Evolutionary conservation across 2,329 filamentous ascomycete genomes (phyloP).

Genomic region (Escovopsis sp.): DNA sequence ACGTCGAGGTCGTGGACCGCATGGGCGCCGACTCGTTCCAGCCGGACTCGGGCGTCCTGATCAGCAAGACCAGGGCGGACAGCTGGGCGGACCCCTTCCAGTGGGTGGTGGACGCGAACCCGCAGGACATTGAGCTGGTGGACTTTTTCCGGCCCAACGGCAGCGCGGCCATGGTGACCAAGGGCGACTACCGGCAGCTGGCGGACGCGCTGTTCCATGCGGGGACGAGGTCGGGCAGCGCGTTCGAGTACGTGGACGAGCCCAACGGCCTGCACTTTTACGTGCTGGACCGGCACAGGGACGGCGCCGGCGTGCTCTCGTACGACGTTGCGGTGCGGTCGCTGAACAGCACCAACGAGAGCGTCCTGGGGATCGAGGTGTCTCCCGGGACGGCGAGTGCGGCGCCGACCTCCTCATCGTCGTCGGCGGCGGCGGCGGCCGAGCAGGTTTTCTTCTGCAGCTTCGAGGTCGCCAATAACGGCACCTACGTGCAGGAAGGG

Average conservation of each 20-base stretch:
- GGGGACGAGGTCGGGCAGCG: constrained; percentile 34
- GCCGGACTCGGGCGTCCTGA: constrained; percentile 36
- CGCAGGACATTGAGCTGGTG: constrained; percentile 33
- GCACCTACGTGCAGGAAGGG: constrained; percentile 15
- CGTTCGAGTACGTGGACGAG: constrained; percentile 33
- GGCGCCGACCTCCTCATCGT: neutral
- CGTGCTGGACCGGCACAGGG: constrained; percentile 27
- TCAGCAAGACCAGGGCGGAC: constrained; percentile 35
- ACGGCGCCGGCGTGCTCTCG: constrained; percentile 27
- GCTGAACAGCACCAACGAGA: constrained; percentile 18
- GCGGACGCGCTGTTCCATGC: constrained; percentile 40
- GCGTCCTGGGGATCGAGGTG: constrained; percentile 21
- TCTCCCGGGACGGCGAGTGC: constrained; percentile 18
- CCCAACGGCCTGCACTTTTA: constrained; percentile 36
- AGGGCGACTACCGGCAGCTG: constrained; percentile 39
- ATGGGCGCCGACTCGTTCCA: constrained; percentile 39
- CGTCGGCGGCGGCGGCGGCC: constrained; percentile 11
- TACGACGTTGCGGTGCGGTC: constrained; percentile 34
- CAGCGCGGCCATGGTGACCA: constrained; percentile 28
- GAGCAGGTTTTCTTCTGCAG: constrained; percentile 26
- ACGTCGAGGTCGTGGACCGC: constrained; percentile 37
- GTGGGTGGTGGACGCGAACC: constrained; percentile 40
- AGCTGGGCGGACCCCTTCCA: constrained; percentile 31
- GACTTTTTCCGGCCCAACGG: constrained; percentile 37
- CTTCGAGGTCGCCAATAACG: constrained; percentile 33